A percentile compares a stretch with the other conserved stretches of the same genome.
phyloP scores from a whole-genome alignment of 208 protist species.

The Crithidia thermophila region DNA sequence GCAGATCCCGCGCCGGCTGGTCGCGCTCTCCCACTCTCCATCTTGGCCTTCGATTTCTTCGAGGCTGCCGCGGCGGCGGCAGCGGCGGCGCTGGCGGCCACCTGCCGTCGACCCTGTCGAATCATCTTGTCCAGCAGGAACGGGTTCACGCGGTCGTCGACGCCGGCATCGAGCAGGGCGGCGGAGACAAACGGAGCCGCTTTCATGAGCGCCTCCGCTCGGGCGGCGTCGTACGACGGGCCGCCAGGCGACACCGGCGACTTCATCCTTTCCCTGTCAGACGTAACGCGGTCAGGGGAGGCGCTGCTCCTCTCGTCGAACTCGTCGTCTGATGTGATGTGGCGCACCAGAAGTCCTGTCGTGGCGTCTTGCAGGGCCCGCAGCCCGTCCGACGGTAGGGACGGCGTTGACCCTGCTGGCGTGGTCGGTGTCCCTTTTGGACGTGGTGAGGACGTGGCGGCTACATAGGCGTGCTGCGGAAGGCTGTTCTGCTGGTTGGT shows the following conservation, averaged over 20 bases:
- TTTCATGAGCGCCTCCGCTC: neutral
- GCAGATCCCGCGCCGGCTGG: no score
- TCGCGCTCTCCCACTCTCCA: neutral
- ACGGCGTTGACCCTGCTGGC: neutral
- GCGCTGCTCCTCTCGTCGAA: neutral
- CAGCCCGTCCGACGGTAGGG: neutral
- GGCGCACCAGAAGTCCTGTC: conserved; percentile 22
- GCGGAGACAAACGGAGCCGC: conserved; percentile 19
- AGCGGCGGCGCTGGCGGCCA: neutral
- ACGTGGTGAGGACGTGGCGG: neutral
- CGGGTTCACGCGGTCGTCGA: conserved; percentile 30
- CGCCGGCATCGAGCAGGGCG: conserved; percentile 24
- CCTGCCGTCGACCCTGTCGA: conserved; percentile 9
- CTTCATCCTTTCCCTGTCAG: neutral
- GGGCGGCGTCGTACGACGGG: neutral
- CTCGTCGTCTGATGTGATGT: neutral
- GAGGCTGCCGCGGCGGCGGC: conserved; percentile 5
- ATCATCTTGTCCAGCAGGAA: conserved; percentile 27
- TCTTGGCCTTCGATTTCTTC: neutral
- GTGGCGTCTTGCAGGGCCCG: conserved; percentile 29
- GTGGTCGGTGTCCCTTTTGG: neutral
- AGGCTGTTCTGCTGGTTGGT: conserved; percentile 4
- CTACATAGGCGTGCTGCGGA: conserved; percentile 13
- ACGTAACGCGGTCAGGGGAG: neutral
- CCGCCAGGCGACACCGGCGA: neutral